A percentile compares a stretch with the other conserved stretches of the same genome.
These are phyloP conservation scores for Colletotrichum eremochloae DNA, from an alignment of 2,329 filamentous ascomycete species.

Conservation along the genomic window DNA sequence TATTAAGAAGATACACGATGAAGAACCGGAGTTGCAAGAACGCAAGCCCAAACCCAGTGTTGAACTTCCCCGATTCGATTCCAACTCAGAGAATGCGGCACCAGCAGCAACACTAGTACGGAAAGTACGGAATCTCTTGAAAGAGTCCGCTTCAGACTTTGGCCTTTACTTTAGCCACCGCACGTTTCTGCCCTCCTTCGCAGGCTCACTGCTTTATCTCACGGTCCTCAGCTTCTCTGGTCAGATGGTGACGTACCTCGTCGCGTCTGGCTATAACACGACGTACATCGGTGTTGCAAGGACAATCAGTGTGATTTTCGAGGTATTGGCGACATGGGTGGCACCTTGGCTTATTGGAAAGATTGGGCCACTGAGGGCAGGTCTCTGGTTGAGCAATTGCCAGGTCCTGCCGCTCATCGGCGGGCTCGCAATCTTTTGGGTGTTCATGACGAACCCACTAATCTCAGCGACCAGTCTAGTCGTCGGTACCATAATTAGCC, in stretches of 20 bases:
- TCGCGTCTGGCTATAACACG: constrained; percentile 60
- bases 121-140: background rate
- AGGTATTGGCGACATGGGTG: constrained; percentile 67
- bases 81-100: background rate
- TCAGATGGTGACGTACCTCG: constrained; percentile 70
- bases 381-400: constrained; percentile 75
- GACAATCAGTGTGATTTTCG: constrained; percentile 60
- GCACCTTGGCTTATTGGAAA: constrained; percentile 63
- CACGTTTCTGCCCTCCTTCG: constrained; percentile 68
- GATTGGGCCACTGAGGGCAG: constrained; percentile 67
- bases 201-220: constrained; percentile 67
- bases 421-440: constrained; percentile 47
- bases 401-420: constrained; percentile 65
- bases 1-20: constrained; percentile 55
- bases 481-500: constrained; percentile 65
- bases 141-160: constrained; percentile 45
- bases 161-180: constrained; percentile 60
- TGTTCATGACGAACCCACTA: constrained; percentile 45
- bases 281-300: constrained; percentile 61
- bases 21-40: constrained; percentile 47
- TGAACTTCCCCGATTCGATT: background rate
- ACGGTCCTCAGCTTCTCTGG: constrained; percentile 65
- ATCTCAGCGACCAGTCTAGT: constrained; percentile 63
- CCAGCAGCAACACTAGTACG: background rate
- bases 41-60: constrained; percentile 32